Evolutionary conservation across 176 grass and related monocot genomes (phyloP).

Genomic region (Aegilops speltoides): DNA sequence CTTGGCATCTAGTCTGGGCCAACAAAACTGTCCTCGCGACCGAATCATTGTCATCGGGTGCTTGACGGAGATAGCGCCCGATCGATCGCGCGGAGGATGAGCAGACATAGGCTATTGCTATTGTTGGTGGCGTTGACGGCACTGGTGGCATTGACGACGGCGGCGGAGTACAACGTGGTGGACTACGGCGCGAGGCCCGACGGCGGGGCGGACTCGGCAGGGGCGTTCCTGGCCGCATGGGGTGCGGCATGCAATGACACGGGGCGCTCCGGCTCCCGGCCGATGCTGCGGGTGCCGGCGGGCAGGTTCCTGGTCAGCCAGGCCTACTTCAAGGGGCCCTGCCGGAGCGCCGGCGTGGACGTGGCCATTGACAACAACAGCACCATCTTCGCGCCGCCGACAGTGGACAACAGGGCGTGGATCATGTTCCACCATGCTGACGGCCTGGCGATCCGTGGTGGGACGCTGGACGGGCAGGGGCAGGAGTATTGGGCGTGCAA

Average conservation of each 20-base stretch:
- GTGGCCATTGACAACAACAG: conserved; percentile 33
- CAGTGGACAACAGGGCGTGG: conserved; percentile 37
- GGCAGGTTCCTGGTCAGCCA: conserved; percentile 51
- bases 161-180: conserved; percentile 43
- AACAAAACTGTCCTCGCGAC: no score
- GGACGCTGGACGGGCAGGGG: conserved; percentile 48
- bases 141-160: not conserved
- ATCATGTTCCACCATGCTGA: conserved; percentile 65
- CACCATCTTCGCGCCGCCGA: conserved; percentile 42
- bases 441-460: conserved; percentile 44
- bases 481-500: conserved; percentile 55
- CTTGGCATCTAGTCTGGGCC: no score
- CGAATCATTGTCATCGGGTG: no score
- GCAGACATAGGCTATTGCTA: not conserved
- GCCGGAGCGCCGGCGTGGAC: conserved; percentile 37
- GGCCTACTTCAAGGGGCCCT: conserved; percentile 49
- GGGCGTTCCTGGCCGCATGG: conserved; percentile 52
- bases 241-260: conserved; percentile 29
- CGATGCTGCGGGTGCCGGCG: conserved; percentile 48
- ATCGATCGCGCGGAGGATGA: not conserved
- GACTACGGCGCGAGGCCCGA: conserved; percentile 53
- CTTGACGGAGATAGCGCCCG: no score
- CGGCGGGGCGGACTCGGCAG: conserved; percentile 24
- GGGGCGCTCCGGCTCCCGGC: not conserved
- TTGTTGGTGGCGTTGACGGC: not conserved